Percentiles rank a stretch among this genome's conserved stretches.
These are phyloP conservation scores for Fusarium hainanense DNA, from an alignment of 2,329 filamentous ascomycete genomes.

Conservation along the genomic window DNA sequence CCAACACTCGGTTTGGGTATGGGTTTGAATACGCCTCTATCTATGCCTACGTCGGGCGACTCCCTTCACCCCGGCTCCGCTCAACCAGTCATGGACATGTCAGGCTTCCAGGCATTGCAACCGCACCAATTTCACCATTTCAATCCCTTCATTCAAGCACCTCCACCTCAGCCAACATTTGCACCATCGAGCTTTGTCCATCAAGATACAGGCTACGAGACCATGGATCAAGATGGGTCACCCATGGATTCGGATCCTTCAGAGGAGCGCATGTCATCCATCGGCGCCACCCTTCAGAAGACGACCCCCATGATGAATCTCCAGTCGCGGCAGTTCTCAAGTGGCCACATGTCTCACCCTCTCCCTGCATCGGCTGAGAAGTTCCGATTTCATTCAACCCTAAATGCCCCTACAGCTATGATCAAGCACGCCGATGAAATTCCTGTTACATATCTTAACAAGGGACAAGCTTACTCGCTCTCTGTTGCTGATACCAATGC, in stretches of 20 bases:
- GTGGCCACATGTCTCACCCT: slow-evolving; percentile 57
- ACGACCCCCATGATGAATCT: slow-evolving; percentile 70
- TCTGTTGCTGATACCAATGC: slow-evolving; percentile 83
- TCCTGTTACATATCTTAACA: slow-evolving; percentile 97
- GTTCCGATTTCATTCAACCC: slow-evolving; percentile 88
- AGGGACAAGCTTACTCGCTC: slow-evolving; percentile 92
- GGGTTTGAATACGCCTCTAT: slow-evolving; percentile 83
- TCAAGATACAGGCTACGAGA: slow-evolving; percentile 82
- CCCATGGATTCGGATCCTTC: slow-evolving; percentile 69
- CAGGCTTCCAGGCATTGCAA: slow-evolving; percentile 72
- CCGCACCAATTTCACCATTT: slow-evolving; percentile 73
- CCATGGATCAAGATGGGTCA: slow-evolving; percentile 79
- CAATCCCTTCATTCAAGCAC: slow-evolving; percentile 75
- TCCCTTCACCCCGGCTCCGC: slow-evolving; percentile 69
- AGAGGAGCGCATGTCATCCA: slow-evolving; percentile 63
- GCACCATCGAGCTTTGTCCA: slow-evolving; percentile 85
- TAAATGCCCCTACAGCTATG: slow-evolving; percentile 97
- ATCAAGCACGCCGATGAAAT: slow-evolving; percentile 90
- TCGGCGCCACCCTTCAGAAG: slow-evolving; percentile 71
- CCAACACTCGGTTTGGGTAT: slow-evolving; percentile 79
- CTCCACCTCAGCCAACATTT: slow-evolving; percentile 69
- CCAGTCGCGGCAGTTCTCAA: slow-evolving; percentile 62
- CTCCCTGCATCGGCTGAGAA: slow-evolving; percentile 70
- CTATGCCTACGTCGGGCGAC: slow-evolving; percentile 76
- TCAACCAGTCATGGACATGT: slow-evolving; percentile 67